phyloP scores from a whole-genome alignment of 2,329 filamentous ascomycete species.

The Metarhizium anisopliae region DNA sequence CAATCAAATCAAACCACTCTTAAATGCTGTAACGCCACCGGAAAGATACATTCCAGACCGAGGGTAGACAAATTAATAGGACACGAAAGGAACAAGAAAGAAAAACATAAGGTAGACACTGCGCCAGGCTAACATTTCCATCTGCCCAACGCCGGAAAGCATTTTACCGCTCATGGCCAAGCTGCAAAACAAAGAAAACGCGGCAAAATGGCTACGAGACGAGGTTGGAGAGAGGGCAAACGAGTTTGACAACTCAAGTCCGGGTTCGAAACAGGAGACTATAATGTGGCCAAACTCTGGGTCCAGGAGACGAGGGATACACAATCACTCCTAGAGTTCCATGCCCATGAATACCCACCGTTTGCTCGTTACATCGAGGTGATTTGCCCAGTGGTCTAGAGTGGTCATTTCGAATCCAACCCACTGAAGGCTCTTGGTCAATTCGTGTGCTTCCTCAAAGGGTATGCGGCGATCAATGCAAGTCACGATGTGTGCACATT shows the following conservation, averaged over 20 bases:
- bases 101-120: neutral
- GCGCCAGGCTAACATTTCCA: neutral
- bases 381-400: slow-evolving; percentile 64
- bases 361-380: slow-evolving; percentile 59
- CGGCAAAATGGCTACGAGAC: slow-evolving; percentile 7
- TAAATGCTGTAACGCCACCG: neutral
- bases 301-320: neutral
- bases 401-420: slow-evolving; percentile 82
- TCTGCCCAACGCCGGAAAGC: neutral
- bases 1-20: neutral
- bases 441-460: slow-evolving; percentile 50
- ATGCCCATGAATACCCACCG: slow-evolving; percentile 83
- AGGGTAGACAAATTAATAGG: neutral
- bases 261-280: neutral
- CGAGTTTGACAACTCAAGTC: neutral
- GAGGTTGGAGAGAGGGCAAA: neutral
- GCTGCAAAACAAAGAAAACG: slow-evolving; percentile 6
- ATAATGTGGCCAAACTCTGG: neutral
- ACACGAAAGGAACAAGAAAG: slow-evolving; percentile 3
- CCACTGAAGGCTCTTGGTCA: slow-evolving; percentile 82
- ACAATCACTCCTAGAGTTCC: slow-evolving; percentile 53
- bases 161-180: neutral
- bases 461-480: slow-evolving; percentile 68
- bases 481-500: slow-evolving; percentile 68
- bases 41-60: neutral